A percentile compares a stretch with the other conserved stretches of the same genome.
These are phyloP conservation scores for Aspergillus mulundensis DNA, from an alignment of 495 filamentous ascomycete genomes.

Conservation along the genomic window DNA sequence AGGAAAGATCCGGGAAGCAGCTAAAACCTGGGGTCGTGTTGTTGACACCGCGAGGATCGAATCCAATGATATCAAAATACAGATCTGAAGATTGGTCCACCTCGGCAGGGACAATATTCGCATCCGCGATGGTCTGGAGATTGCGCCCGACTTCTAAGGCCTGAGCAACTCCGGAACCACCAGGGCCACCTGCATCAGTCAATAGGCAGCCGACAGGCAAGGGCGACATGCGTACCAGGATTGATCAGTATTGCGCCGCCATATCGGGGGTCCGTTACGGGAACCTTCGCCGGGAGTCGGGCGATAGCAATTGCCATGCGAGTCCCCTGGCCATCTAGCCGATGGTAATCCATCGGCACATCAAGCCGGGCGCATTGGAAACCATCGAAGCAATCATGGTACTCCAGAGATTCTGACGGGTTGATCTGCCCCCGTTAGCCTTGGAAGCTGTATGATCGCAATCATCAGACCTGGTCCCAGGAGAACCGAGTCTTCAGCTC, in stretches of 20 bases:
- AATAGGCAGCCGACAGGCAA: constrained; percentile 10
- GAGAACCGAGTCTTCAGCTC: constrained; percentile 4
- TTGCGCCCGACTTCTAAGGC: constrained; percentile 30
- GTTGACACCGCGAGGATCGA: constrained; percentile 55
- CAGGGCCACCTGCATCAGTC: constrained; percentile 41
- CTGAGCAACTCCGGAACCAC: constrained; percentile 44
- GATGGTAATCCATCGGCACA: constrained; percentile 55
- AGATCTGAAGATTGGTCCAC: constrained; percentile 17
- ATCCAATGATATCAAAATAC: constrained; percentile 54
- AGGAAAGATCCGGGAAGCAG: constrained; percentile 44
- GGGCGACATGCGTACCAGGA: constrained; percentile 36
- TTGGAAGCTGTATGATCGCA: background rate
- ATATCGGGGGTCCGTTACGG: constrained; percentile 41
- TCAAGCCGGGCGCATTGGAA: constrained; percentile 54
- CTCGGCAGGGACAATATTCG: constrained; percentile 22
- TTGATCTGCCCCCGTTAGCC: constrained; percentile 18
- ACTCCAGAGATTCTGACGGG: constrained; percentile 29
- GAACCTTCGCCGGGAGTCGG: constrained; percentile 46
- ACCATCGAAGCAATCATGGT: constrained; percentile 37
- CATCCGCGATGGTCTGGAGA: constrained; percentile 43
- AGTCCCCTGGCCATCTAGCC: constrained; percentile 30
- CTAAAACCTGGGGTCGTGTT: constrained; percentile 43
- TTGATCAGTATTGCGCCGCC: constrained; percentile 45
- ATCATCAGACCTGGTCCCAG: background rate
- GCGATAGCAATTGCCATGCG: constrained; percentile 49